A percentile compares a stretch with the other conserved stretches of the same genome.
Conservation (phyloP, 768 basidiomycete genomes). For the Collybia mongolica region DNA sequence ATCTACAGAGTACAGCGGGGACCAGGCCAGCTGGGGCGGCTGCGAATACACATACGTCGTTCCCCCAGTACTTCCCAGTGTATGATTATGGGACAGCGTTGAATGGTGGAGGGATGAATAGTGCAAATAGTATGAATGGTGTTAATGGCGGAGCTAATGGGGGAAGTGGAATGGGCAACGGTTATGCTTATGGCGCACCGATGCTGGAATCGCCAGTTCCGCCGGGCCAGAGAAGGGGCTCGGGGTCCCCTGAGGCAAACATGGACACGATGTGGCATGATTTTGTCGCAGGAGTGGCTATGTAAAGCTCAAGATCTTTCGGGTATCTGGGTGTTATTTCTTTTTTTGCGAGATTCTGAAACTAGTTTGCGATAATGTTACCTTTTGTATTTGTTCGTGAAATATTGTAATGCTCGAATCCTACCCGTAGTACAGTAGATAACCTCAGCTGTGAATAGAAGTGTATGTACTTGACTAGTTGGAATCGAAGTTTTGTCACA, state of each 20-base stretch:
- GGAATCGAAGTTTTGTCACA: too few relatives aligned
- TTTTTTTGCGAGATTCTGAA: background rate
- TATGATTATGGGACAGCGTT: slow-evolving; percentile 61
- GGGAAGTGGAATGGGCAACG: slow-evolving; percentile 17
- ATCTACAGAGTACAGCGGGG: slow-evolving; percentile 11
- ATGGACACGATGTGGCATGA: slow-evolving; percentile 67
- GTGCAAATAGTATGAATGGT: slow-evolving; percentile 1
- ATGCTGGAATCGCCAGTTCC: slow-evolving; percentile 40
- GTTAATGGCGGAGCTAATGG: background rate
- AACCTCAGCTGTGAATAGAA: too few relatives aligned
- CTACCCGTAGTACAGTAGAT: too few relatives aligned
- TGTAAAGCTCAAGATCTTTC: slow-evolving; percentile 16
- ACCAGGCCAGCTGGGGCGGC: background rate
- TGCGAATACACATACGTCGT: slow-evolving; percentile 19
- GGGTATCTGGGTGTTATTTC: background rate
- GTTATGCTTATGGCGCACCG: slow-evolving; percentile 22
- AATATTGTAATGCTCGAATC: too few relatives aligned
- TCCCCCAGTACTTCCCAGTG: slow-evolving; percentile 75
- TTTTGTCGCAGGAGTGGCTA: slow-evolving; percentile 48
- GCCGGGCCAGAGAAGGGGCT: slow-evolving; percentile 34
- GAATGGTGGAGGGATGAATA: slow-evolving; percentile 16
- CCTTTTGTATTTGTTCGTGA: too few relatives aligned
- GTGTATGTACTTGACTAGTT: too few relatives aligned
- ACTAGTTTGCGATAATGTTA: too few relatives aligned
- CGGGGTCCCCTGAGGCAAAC: slow-evolving; percentile 60